Evolutionary conservation across 306 rosid genomes (phyloP), one percentile per base, ranked within the genome.

Genomic region (Gillenia trifoliata): DNA sequence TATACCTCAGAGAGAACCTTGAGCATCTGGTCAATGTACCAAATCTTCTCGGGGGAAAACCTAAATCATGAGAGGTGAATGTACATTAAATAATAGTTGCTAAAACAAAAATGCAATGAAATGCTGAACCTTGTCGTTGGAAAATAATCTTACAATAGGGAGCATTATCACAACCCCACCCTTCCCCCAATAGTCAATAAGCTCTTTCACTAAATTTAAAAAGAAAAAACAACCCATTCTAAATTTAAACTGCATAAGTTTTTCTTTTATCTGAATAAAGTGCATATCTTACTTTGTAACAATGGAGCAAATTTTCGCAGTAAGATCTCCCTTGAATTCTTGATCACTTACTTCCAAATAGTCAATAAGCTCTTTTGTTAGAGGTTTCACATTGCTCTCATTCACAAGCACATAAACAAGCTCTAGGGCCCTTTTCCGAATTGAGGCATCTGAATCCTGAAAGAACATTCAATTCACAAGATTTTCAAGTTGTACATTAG

Each of bases 1-100:
- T 88, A 84, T 94, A 94, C 99, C 99, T 94, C 97, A 59, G 92
- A 85, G 77, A 94, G 92, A 92, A 94, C 99, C 88, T 89, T 92
- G 41, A 94, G 96, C 99, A 94, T 94, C 90, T 88, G 96, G 83
- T 94, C 96, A 64, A 94, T 86, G 85, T 94, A 94, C 99, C 99
- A 94, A 70, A 94, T 90, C 91, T 92, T 94, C 89, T 92, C 96
- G 0, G 89, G 93, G 82, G 99, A 88, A 88, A 89, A 90, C 93
- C 99, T 94, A 82, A 77, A 85, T 69, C 85, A 78, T 43, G 78
- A 91, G 72, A 33, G 31, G 68, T 70, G 78, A 77, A 68, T 70
- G 73, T 73, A 66, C 62, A 82, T 85, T 75, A 83, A 76, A 56
- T 36, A 76, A 36, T 67, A 38, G 61, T 76, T 43, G 63, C 34